phyloP scores from a whole-genome alignment of 306 rosid species.

The Trifolium repens region DNA sequence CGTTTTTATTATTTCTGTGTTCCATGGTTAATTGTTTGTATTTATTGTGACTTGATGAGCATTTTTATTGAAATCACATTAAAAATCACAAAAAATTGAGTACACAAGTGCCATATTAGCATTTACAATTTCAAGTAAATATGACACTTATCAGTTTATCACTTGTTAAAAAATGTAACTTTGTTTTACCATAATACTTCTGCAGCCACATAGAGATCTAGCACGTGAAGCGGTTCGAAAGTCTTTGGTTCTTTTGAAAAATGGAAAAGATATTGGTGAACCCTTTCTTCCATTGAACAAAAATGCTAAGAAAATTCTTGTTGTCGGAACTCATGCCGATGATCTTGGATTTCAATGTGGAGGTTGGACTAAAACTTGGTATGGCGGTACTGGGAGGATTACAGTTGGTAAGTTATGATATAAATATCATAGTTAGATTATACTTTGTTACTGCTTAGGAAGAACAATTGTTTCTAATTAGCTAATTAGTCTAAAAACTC shows the following conservation, averaged over 20 bases:
- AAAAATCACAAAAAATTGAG: too few relatives aligned
- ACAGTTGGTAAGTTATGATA: slow-evolving; percentile 61
- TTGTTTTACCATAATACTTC: slow-evolving; percentile 9
- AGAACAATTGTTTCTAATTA: too few relatives aligned
- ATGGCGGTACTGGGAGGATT: slow-evolving; percentile 66
- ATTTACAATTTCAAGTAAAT: too few relatives aligned
- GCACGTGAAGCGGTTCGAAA: slow-evolving; percentile 87
- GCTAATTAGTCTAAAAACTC: too few relatives aligned
- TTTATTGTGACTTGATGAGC: slow-evolving; percentile 2
- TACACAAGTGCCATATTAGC: too few relatives aligned
- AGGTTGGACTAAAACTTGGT: slow-evolving; percentile 82
- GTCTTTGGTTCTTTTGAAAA: slow-evolving; percentile 86
- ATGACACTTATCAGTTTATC: too few relatives aligned
- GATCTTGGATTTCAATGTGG: slow-evolving; percentile 92
- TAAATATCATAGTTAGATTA: not conserved
- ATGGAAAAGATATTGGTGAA: slow-evolving; percentile 66
- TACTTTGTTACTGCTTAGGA: too few relatives aligned
- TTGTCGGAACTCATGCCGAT: slow-evolving; percentile 80
- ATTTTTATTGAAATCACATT: too few relatives aligned
- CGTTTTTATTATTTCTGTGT: not conserved
- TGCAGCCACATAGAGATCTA: slow-evolving; percentile 80
- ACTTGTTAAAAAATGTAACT: not conserved
- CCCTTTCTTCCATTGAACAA: slow-evolving; percentile 81
- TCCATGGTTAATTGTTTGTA: not conserved
- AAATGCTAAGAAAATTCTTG: slow-evolving; percentile 73